Base-by-base conservation (phyloP, 2,329 filamentous ascomycete species). In the Arthroderma sp. region DNA sequence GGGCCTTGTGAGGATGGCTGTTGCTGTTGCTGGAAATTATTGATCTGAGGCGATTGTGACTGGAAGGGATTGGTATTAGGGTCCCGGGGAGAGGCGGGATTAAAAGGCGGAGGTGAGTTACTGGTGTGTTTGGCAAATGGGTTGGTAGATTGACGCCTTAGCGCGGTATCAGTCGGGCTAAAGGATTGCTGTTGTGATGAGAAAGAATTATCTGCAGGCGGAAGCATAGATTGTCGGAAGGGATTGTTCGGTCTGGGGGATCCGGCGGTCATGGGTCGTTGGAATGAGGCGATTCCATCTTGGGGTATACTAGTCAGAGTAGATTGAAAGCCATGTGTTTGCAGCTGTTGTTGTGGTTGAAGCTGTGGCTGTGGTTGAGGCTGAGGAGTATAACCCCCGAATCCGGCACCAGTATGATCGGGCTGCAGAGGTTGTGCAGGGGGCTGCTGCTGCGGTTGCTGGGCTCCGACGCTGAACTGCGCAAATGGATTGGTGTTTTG, bases 181-280 rank as follows among this genome's bases (percentile, higher is more conserved):
- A 22, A 68, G 62, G 49, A 68, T 59, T 48, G 37, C 43, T 59
- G 55, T 27, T 52, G 49, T 29, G 66, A 31, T 64, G 58, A 57
- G 36, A 63, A 36, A 15, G 40, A 54, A 52, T 68, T 60, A 39
- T 74, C 74, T 5, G 77, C 77, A 15, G 66, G 65, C 49, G 56
- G 67, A 58, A 94, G 70, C 80, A 89, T 89, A 1, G 89, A 95
- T 58, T 87, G 83, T 36, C 91, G 77, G 75, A 98, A 98, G 0
- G 91, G 91, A 59, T 98, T 98, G 5, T 87, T 94, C 22, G 71
- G 76, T 58, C 72, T 73, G 47, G 72, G 71, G 27, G 63, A 69
- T 56, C 63, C 59, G 45, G 50, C 54, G 11, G 42, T 44, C 48
- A 53, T 48, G 49, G 46, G 62, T 48, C 64, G 69, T 50, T 65